Conservation (phyloP, 345 rosid genomes). For the Euphorbia pulcherrima region DNA sequence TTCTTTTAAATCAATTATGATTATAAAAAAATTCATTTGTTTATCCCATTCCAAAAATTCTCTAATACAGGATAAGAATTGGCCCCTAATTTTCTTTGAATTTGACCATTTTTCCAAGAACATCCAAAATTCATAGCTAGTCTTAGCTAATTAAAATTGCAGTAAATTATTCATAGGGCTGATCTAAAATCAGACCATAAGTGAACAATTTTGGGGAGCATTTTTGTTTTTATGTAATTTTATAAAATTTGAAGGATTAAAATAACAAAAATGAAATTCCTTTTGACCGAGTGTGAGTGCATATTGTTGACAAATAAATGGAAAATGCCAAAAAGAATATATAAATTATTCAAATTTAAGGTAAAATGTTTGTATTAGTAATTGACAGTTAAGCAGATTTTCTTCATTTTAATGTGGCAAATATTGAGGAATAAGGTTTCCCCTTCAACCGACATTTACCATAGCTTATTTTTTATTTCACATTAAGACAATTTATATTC, state of each 20-base stretch:
- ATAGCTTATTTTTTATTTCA: conserved; percentile 1
- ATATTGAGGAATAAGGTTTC: conserved; percentile 54
- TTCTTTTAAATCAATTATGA: no score
- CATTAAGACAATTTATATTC: no score
- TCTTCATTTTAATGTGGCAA: conserved; percentile 51
- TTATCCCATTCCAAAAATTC: no score
- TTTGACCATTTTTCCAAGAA: background rate
- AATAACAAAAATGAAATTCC: conserved; percentile 15
- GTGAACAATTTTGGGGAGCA: background rate
- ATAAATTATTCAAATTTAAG: background rate
- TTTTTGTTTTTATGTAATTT: background rate
- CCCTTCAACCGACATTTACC: conserved; percentile 65
- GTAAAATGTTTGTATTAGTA: conserved; percentile 7
- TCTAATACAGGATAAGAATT: no score
- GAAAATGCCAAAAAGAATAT: conserved; percentile 4
- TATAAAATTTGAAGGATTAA: conserved; percentile 8
- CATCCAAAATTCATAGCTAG: background rate
- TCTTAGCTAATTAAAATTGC: background rate
- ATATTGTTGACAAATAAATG: conserved; percentile 18
- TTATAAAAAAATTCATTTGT: no score
- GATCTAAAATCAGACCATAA: background rate
- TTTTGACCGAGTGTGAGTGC: conserved; percentile 18
- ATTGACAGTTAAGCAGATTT: conserved; percentile 47
- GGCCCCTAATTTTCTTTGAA: background rate
- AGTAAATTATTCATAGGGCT: background rate